Conservation (phyloP, 2,329 filamentous ascomycete genomes). For the Ophiostoma sp. region DNA sequence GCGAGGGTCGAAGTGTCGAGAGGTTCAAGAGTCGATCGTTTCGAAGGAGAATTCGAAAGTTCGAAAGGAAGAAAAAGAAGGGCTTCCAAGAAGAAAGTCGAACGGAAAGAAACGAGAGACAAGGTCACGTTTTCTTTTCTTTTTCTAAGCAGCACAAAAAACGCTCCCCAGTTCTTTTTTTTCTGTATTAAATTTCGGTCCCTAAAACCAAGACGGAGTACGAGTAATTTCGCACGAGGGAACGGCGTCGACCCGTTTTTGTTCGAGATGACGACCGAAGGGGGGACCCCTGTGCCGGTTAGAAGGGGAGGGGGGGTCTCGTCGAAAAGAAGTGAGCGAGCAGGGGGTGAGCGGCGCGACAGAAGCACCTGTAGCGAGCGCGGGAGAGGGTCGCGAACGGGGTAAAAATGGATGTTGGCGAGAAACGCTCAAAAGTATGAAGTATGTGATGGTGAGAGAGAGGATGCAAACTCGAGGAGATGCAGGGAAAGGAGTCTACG, state of each 20-base stretch:
- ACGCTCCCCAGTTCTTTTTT: conserved; percentile 6
- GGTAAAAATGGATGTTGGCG: conserved; percentile 1
- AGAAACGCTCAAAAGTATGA: background rate
- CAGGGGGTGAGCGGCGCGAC: conserved; percentile 8
- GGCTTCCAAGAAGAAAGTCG: background rate
- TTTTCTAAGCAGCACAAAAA: background rate
- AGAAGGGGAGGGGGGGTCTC: conserved; percentile 2
- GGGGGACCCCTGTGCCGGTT: conserved; percentile 14
- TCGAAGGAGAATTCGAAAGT: background rate
- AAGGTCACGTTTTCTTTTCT: conserved; percentile 12
- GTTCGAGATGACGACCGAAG: conserved; percentile 18
- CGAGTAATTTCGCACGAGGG: conserved; percentile 22
- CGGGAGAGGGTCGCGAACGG: conserved; percentile 1
- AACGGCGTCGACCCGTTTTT: conserved; percentile 23
- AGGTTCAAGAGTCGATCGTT: conserved; percentile 17
- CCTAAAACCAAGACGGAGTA: conserved; percentile 11
- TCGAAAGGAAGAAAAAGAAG: background rate
- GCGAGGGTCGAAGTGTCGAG: background rate
- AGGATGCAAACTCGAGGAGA: conserved; percentile 7
- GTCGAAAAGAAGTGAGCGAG: conserved; percentile 8
- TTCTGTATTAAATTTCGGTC: conserved; percentile 14
- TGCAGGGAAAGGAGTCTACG: background rate
- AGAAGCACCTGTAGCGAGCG: conserved; percentile 11
- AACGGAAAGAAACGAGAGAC: conserved; percentile 8
- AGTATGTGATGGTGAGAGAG: background rate